Evolutionary conservation across 1,284 basidiomycete genomes (phyloP), one percentile per base, ranked within the genome.

Genomic region (Taiwanofungus camphoratus): DNA sequence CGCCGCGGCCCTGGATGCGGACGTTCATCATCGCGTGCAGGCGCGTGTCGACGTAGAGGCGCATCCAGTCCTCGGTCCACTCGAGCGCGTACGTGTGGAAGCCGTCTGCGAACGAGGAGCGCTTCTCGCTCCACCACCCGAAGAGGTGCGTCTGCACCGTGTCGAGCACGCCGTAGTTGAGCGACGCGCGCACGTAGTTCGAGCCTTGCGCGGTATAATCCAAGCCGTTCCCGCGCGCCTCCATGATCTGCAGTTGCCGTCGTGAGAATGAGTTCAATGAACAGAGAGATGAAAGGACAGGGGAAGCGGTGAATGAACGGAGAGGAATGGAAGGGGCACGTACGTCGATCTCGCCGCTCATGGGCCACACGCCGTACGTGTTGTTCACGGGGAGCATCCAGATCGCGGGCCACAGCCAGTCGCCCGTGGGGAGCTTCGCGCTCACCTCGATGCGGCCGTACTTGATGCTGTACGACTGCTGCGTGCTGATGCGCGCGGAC

Each of bases 321-420:
- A n/a, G 22, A 24, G 21, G 24, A 26, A 22, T 16, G 22, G 29
- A 21, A n/a, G n/a, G 20, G 29, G 22, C 15, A 63, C 69, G 19
- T 37, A 76, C 75, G 55, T 90, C 86, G 42, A 90, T 88, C 66
- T 85, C 82, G 49, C 82, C 81, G 52, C 73, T 80, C 34, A 74
- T 61, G 0, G 89, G 89, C 87, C 88, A 92, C 0, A 61, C 46
- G 0, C 89, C 89, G 54, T 92, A 92, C 2, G 71, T 71, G 44
- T 71, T 70, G 42, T 83, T 67, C 46, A 70, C 71, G 13, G 89
- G 88, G 42, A 89, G 62, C 87, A 92, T 84, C 82, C 84, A 87
- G 45, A 92, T 77, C 1, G 85, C 82, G 2, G 88, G 89, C 88
- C 89, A 92, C 40, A 92, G 64, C 89, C 87, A 81, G 51, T 79